Conservation (phyloP, 805 yeast species). For the Tetrapisispora phaffii region DNA sequence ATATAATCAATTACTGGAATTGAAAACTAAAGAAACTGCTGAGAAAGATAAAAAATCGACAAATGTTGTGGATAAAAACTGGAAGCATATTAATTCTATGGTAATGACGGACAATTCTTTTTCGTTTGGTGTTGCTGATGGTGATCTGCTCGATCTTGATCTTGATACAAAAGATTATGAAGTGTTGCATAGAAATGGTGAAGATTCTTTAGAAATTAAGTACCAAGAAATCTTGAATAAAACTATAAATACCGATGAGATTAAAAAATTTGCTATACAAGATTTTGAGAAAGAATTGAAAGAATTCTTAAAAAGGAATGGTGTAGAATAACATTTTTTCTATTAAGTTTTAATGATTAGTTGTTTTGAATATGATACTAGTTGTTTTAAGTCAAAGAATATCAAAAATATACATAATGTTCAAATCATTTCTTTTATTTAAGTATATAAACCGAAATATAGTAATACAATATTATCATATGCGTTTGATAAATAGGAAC, state of each 20-base stretch:
- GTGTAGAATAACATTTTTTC: background rate
- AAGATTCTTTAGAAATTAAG: constrained; percentile 22
- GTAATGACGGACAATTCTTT: constrained; percentile 34
- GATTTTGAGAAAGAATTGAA: constrained; percentile 4
- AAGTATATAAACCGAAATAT: too few relatives aligned
- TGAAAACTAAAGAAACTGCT: constrained; percentile 15
- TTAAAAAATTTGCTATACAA: constrained; percentile 14
- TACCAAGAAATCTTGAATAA: constrained; percentile 22
- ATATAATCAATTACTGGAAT: constrained; percentile 22
- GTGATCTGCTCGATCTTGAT: constrained; percentile 38
- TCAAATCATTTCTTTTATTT: too few relatives aligned
- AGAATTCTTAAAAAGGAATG: background rate
- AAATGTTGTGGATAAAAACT: constrained; percentile 25
- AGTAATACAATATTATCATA: too few relatives aligned
- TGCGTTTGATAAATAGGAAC: too few relatives aligned
- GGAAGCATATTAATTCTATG: constrained; percentile 37
- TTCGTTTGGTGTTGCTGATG: constrained; percentile 41
- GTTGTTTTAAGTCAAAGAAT: too few relatives aligned
- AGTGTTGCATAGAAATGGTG: constrained; percentile 11
- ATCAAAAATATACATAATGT: background rate
- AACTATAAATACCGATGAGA: constrained; percentile 16
- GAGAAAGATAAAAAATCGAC: constrained; percentile 8
- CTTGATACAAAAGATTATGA: constrained; percentile 25
- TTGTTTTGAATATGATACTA: too few relatives aligned
- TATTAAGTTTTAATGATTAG: background rate